Conservation (phyloP, 2,329 filamentous ascomycete genomes). For the Aspergillus fumigatus region DNA sequence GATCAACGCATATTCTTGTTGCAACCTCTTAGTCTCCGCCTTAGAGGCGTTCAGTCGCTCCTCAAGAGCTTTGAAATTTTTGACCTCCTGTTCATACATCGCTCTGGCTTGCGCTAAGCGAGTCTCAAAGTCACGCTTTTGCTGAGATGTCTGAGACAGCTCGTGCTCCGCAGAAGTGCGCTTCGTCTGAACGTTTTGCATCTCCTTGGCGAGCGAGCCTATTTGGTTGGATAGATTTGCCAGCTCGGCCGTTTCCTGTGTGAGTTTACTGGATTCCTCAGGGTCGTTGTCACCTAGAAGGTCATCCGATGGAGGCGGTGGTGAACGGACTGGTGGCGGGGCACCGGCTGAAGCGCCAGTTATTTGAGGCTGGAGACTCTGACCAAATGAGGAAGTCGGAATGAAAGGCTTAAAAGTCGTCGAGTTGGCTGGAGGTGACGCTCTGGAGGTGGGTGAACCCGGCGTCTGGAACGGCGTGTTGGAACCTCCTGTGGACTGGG, state of each 20-base stretch:
- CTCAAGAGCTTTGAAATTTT: slow-evolving; percentile 77
- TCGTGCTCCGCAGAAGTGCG: slow-evolving; percentile 75
- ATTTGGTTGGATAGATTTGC: slow-evolving; percentile 97
- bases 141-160: slow-evolving; percentile 71
- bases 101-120: slow-evolving; percentile 79
- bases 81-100: slow-evolving; percentile 90
- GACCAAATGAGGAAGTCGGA: slow-evolving; percentile 87
- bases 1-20: slow-evolving; percentile 76
- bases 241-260: slow-evolving; percentile 83
- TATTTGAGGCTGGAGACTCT: slow-evolving; percentile 69
- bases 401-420: slow-evolving; percentile 82
- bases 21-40: slow-evolving; percentile 76
- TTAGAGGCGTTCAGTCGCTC: slow-evolving; percentile 73
- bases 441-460: slow-evolving; percentile 43
- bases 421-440: slow-evolving; percentile 35
- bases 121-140: slow-evolving; percentile 91
- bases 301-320: slow-evolving; percentile 66
- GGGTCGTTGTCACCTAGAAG: slow-evolving; percentile 86
- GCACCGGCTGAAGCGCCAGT: slow-evolving; percentile 58
- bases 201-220: slow-evolving; percentile 82
- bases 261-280: slow-evolving; percentile 82
- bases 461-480: slow-evolving; percentile 52
- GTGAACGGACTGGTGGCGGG: slow-evolving; percentile 31
- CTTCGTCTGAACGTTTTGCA: slow-evolving; percentile 86
- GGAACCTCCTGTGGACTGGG: slow-evolving; percentile 72